Conservation (phyloP, 2,329 filamentous ascomycete species). For the Ampelomyces quisqualis region DNA sequence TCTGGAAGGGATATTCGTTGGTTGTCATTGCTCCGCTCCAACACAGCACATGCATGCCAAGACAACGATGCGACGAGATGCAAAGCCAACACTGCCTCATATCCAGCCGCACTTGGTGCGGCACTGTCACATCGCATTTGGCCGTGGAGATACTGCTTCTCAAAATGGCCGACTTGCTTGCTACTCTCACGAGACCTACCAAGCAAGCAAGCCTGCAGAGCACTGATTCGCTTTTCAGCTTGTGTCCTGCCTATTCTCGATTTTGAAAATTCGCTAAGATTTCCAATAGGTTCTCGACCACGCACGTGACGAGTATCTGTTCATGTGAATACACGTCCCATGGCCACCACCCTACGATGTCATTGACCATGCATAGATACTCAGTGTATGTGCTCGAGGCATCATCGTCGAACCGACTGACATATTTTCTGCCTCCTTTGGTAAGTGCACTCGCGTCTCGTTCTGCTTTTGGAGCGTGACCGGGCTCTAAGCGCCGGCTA, state of each 20-base stretch:
- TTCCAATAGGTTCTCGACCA: conserved; percentile 60
- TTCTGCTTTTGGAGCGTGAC: conserved; percentile 32
- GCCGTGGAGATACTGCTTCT: neutral
- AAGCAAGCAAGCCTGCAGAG: too few relatives aligned
- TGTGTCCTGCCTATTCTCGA: neutral
- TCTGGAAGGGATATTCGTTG: conserved; percentile 15
- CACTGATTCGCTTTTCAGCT: too few relatives aligned
- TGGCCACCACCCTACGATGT: conserved; percentile 34
- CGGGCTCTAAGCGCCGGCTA: conserved; percentile 37
- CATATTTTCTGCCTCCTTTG: conserved; percentile 52
- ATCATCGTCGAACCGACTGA: conserved; percentile 51
- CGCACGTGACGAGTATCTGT: conserved; percentile 74
- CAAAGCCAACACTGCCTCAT: conserved; percentile 23
- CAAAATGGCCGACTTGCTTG: neutral
- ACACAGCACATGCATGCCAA: conserved; percentile 17
- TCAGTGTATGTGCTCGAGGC: conserved; percentile 58
- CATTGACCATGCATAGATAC: conserved; percentile 58
- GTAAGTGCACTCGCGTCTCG: conserved; percentile 38
- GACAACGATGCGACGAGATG: conserved; percentile 13
- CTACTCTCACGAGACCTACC: neutral
- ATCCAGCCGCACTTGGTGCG: conserved; percentile 8
- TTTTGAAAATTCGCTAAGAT: conserved; percentile 40
- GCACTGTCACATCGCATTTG: conserved; percentile 2
- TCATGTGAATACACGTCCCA: conserved; percentile 59
- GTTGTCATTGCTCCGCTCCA: conserved; percentile 15